phyloP scores from a whole-genome alignment of 2,329 filamentous ascomycete genomes.

The Aureobasidium lini region DNA sequence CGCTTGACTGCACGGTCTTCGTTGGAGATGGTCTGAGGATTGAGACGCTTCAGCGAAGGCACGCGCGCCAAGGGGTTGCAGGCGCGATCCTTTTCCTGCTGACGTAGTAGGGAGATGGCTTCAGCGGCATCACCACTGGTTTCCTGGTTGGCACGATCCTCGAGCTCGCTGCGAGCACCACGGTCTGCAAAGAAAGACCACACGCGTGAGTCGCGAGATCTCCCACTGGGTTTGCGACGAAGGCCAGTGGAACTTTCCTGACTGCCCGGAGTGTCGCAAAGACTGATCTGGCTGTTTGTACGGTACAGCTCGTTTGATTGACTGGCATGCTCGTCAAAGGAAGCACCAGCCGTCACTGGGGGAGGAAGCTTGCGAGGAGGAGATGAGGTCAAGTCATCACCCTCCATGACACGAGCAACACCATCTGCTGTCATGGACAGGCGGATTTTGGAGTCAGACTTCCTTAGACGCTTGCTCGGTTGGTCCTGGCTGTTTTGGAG shows the following conservation, averaged over 20 bases:
- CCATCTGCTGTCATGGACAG: constrained; percentile 81
- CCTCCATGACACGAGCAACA: constrained; percentile 74
- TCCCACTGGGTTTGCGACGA: constrained; percentile 42
- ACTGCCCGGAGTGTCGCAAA: constrained; percentile 25
- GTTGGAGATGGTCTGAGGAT: background rate
- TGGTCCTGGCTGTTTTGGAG: background rate
- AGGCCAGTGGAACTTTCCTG: constrained; percentile 16
- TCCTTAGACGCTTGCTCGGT: constrained; percentile 18
- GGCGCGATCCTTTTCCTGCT: constrained; percentile 11
- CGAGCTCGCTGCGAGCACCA: constrained; percentile 69
- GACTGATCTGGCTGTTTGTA: constrained; percentile 59
- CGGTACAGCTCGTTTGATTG: constrained; percentile 52
- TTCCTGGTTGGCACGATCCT: constrained; percentile 73
- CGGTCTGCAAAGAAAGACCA: constrained; percentile 90
- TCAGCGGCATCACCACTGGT: constrained; percentile 70
- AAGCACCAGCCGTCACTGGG: constrained; percentile 38
- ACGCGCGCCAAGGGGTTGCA: constrained; percentile 1
- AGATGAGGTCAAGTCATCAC: constrained; percentile 62
- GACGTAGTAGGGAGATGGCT: constrained; percentile 47
- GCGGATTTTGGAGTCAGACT: constrained; percentile 52
- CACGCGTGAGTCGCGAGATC: constrained; percentile 78
- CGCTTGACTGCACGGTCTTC: constrained; percentile 7
- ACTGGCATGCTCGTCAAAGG: constrained; percentile 15
- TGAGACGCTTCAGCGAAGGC: constrained; percentile 6
- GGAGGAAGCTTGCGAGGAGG: constrained; percentile 40